Conservation (phyloP, 2,329 filamentous ascomycete genomes). For the Claviceps sp. region DNA sequence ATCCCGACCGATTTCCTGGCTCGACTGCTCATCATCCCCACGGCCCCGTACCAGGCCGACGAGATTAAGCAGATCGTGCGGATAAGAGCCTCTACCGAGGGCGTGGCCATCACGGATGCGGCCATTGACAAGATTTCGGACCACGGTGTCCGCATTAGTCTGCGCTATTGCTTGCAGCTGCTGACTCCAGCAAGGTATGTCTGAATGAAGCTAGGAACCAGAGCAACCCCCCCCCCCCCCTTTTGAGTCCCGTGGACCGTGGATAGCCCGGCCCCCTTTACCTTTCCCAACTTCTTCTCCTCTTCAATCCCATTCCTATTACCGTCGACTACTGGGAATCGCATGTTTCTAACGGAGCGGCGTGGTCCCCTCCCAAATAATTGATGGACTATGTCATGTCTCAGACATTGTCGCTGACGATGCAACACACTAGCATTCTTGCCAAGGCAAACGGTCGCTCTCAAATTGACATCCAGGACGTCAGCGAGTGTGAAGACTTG, state of each 20-base stretch:
- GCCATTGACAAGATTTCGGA: conserved; percentile 79
- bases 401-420: conserved; percentile 21
- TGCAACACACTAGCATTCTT: conserved; percentile 51
- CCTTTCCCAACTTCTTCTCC: neutral
- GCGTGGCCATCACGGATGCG: conserved; percentile 62
- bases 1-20: conserved; percentile 88
- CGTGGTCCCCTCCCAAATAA: neutral
- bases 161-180: conserved; percentile 87
- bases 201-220: neutral
- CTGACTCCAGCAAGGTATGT: conserved; percentile 66
- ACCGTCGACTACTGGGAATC: neutral
- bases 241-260: neutral
- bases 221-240: neutral
- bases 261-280: neutral
- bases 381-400: conserved; percentile 5
- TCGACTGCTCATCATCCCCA: conserved; percentile 90
- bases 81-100: conserved; percentile 71
- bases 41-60: conserved; percentile 71
- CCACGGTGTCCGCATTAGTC: conserved; percentile 75
- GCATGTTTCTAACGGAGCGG: neutral
- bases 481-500: conserved; percentile 69
- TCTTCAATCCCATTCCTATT: neutral
- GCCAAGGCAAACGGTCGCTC: conserved; percentile 69
- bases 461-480: conserved; percentile 65
- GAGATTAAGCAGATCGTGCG: conserved; percentile 90